Evolutionary conservation across 2,329 filamentous ascomycete genomes (phyloP), one percentile per base, ranked within the genome.

Genomic region (Aspergillus proliferans): DNA sequence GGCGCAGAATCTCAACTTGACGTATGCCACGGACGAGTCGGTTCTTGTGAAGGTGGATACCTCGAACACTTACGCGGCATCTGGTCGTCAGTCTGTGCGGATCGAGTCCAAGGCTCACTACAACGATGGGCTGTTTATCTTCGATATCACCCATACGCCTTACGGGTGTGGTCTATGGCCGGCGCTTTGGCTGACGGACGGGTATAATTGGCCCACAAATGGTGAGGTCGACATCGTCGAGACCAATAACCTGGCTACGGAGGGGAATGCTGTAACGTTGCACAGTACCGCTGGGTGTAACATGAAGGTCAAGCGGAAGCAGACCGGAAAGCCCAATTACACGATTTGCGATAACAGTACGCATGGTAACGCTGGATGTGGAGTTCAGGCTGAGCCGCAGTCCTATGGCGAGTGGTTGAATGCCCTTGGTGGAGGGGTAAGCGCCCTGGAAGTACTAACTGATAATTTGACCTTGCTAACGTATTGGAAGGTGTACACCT

Each of bases 191-290:
- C 71, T 87, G 6, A 73, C 75, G 0, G 84, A 87, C 61, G 69
- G 74, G 1, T 66, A 62, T 56, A 76, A 83, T 67, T 84, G 83
- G 84, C 83, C 84, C 3, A 57, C 63, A 4, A 74, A 85, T 54
- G 83, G 83, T 50, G 84, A 86, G 64, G 84, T 85, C 52, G 82
- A 84, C 61, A 60, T 84, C 21, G 74, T 85, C 64, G 82, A 84
- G 63, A 72, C 79, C 7, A 74, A 75, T 47, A 84, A 85, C 64
- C 64, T 73, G 44, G 81, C 70, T 36, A 68, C 65, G 2, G 66
- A 73, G 14, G 81, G 82, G 28, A 84, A 83, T 60, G 71, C 76
- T 53, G 75, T 84, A 67, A 80, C 80, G 3, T 71, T 85, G 40
- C 82, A 85, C 68, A 82, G 81, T 2, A 76, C 67, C 0, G 66